Evolutionary conservation across 768 basidiomycete species (phyloP).

Genomic region (Mycena galericulata): DNA sequence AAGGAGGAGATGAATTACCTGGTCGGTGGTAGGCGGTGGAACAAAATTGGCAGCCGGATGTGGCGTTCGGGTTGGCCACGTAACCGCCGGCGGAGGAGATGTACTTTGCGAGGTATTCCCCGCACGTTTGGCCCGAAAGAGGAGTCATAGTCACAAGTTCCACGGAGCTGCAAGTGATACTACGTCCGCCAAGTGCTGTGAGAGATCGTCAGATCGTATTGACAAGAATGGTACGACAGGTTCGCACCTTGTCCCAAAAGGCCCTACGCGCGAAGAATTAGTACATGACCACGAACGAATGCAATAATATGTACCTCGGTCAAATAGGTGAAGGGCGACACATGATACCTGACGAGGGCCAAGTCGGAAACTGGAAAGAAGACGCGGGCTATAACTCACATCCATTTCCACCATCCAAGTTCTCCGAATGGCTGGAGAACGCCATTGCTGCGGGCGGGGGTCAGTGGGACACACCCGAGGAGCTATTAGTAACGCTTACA

Average conservation of each 20-base stretch:
- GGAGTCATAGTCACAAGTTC: slow-evolving; percentile 69
- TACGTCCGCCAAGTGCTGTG: slow-evolving; percentile 63
- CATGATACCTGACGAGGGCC: slow-evolving; percentile 43
- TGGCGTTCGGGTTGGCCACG: slow-evolving; percentile 64
- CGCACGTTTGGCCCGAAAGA: slow-evolving; percentile 65
- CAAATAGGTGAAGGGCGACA: slow-evolving; percentile 59
- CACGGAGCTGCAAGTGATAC: slow-evolving; percentile 61
- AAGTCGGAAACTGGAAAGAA: not conserved
- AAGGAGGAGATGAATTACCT: slow-evolving; percentile 39
- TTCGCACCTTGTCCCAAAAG: slow-evolving; percentile 59
- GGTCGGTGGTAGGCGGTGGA: slow-evolving; percentile 63
- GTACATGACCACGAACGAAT: slow-evolving; percentile 26
- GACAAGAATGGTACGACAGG: slow-evolving; percentile 12
- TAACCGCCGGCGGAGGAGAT: slow-evolving; percentile 66
- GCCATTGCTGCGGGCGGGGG: slow-evolving; percentile 58
- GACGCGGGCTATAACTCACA: slow-evolving; percentile 43
- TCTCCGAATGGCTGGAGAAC: slow-evolving; percentile 73
- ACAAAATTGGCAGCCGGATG: slow-evolving; percentile 68
- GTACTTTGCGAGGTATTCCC: slow-evolving; percentile 62
- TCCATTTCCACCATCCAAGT: slow-evolving; percentile 81
- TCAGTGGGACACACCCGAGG: not conserved
- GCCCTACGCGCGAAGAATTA: too few relatives aligned
- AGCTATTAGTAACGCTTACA: slow-evolving; percentile 51
- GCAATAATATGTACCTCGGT: slow-evolving; percentile 45
- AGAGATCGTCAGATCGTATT: slow-evolving; percentile 42